These are phyloP conservation scores for Fraxinus anomala DNA, from an alignment of 257 asterid genomes.

Conservation along the genomic window DNA sequence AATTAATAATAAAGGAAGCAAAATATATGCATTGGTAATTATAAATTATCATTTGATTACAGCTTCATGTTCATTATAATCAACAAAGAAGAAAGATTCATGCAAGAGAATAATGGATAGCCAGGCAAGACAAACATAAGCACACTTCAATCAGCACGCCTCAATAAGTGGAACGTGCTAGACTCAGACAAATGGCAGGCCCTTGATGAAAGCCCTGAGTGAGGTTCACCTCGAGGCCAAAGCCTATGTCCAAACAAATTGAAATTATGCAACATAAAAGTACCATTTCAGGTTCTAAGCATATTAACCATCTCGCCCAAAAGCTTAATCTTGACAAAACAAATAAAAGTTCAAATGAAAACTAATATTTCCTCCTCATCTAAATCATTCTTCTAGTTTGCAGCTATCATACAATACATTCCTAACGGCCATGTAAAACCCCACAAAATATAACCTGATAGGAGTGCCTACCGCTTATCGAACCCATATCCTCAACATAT, in stretches of 20 bases:
- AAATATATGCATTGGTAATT: neutral
- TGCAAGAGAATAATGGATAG: neutral
- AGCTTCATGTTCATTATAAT: neutral
- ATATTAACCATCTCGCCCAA: neutral
- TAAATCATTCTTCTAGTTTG: neutral
- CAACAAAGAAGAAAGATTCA: neutral
- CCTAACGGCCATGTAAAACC: neutral
- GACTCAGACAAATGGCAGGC: neutral
- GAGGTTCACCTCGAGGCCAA: neutral
- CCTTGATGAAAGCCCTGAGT: too few relatives aligned
- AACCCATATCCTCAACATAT: neutral
- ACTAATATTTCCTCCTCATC: neutral
- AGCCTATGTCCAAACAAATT: neutral
- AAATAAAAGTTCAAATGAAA: neutral
- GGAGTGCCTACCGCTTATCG: neutral
- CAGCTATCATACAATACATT: neutral
- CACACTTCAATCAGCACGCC: neutral
- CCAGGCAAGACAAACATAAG: neutral
- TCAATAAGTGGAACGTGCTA: too few relatives aligned
- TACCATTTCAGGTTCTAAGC: neutral
- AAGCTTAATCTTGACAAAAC: neutral
- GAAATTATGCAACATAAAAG: neutral
- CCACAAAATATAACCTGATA: too few relatives aligned
- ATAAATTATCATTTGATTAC: neutral
- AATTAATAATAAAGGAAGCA: neutral